Percentiles rank a stretch among this genome's conserved stretches.
phyloP scores from a whole-genome alignment of 306 rosid species.

The Acacia melanoxylon region DNA sequence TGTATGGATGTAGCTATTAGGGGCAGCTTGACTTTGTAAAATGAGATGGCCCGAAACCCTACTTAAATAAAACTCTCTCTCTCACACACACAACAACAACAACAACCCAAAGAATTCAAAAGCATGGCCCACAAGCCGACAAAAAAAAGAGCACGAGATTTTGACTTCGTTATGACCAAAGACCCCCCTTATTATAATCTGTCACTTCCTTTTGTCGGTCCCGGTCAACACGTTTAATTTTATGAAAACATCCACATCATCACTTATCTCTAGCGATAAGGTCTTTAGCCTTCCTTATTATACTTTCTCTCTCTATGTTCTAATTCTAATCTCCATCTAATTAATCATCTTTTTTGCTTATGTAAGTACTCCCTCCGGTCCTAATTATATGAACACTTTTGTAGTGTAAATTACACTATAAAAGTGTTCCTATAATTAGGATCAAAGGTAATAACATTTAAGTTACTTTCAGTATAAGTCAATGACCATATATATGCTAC shows the following conservation, averaged over 20 bases:
- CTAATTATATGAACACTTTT: no score
- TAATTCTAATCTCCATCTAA: no score
- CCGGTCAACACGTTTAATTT: slow-evolving; percentile 18
- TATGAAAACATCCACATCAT: not conserved
- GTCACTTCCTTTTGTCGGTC: slow-evolving; percentile 29
- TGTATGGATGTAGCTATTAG: not conserved
- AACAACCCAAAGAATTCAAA: slow-evolving; percentile 15
- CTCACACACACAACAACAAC: not conserved
- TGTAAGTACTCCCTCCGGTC: no score
- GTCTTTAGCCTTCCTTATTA: not conserved
- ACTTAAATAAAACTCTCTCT: not conserved
- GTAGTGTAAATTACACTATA: no score
- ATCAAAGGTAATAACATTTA: no score
- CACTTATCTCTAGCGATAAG: not conserved
- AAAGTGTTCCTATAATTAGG: no score
- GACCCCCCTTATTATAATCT: not conserved
- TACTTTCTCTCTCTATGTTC: not conserved
- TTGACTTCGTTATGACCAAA: slow-evolving; percentile 25
- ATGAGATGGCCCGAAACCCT: slow-evolving; percentile 10
- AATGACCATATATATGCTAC: no score
- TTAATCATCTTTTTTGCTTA: no score
- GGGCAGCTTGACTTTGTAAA: slow-evolving; percentile 9
- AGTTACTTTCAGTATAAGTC: no score
- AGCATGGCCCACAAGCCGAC: slow-evolving; percentile 3
- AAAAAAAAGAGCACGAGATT: slow-evolving; percentile 34